Conservation (phyloP, 2,329 filamentous ascomycete genomes). For the Didymella exigua region DNA sequence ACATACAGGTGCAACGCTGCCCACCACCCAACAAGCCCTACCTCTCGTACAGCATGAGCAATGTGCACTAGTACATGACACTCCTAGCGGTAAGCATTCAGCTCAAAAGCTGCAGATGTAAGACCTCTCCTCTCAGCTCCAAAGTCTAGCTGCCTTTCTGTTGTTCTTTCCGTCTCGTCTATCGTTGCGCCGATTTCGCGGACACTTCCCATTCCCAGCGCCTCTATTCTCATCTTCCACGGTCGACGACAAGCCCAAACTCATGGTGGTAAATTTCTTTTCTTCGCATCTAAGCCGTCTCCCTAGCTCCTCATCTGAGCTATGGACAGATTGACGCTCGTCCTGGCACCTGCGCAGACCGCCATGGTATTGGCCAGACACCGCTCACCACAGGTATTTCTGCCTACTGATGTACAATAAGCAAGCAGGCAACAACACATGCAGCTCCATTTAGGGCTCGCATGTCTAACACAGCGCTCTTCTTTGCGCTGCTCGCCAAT, state of each 20-base stretch:
- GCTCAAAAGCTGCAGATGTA: background rate
- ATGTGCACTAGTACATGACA: background rate
- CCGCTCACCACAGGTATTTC: background rate
- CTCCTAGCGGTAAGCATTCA: background rate
- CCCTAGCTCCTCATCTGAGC: too few species aligned
- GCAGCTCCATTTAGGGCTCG: background rate
- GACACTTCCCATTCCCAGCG: background rate
- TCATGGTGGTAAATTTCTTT: background rate
- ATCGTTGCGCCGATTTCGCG: background rate
- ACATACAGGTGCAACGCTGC: background rate
- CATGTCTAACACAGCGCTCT: background rate
- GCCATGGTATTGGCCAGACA: background rate
- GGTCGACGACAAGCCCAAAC: background rate
- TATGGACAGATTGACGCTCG: background rate
- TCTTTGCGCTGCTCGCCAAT: constrained; percentile 1
- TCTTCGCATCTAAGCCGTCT: background rate
- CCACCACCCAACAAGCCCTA: background rate
- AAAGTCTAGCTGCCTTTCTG: background rate
- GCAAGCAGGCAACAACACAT: constrained; percentile 1
- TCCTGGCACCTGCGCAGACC: background rate
- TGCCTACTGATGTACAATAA: background rate
- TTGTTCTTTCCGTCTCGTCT: background rate
- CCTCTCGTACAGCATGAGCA: background rate
- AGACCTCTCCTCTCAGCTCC: background rate
- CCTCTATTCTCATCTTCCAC: background rate